Conservation (phyloP, 2,329 filamentous ascomycete genomes). For the Alternaria metachromatica region DNA sequence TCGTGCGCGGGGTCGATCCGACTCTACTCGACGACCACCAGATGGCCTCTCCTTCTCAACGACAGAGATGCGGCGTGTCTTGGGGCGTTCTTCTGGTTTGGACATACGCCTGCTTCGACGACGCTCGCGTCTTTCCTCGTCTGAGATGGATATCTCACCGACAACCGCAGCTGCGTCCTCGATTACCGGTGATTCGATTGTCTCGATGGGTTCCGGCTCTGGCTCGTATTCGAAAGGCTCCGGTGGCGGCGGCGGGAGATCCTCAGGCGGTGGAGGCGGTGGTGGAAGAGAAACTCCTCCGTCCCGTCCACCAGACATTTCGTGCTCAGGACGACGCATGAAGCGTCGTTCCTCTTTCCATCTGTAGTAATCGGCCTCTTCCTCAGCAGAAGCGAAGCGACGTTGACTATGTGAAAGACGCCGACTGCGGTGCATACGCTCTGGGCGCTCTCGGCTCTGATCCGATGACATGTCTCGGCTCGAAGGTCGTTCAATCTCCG, state of each 20-base stretch:
- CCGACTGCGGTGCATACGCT: constrained; percentile 40
- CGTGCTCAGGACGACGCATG: constrained; percentile 30
- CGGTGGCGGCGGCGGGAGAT: constrained; percentile 25
- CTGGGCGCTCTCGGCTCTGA: constrained; percentile 41
- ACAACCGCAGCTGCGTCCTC: constrained; percentile 38
- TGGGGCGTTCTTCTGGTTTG: constrained; percentile 37
- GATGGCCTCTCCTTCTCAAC: constrained; percentile 39
- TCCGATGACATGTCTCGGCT: constrained; percentile 43
- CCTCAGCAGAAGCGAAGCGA: constrained; percentile 36
- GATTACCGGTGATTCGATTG: constrained; percentile 20
- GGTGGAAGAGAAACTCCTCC: constrained; percentile 28
- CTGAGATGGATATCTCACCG: constrained; percentile 36
- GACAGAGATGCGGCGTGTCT: constrained; percentile 40
- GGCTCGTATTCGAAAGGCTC: constrained; percentile 29
- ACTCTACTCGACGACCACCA: constrained; percentile 33
- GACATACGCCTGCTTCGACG: constrained; percentile 33
- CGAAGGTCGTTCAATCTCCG: constrained; percentile 29
- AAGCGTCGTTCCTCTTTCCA: constrained; percentile 40
- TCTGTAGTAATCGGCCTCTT: constrained; percentile 42
- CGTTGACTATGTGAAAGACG: constrained; percentile 36
- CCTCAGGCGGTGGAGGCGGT: constrained; percentile 18
- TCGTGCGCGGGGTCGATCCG: constrained; percentile 35
- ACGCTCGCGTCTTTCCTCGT: constrained; percentile 36
- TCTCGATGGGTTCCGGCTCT: constrained; percentile 17
- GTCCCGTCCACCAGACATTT: constrained; percentile 38